Base-by-base conservation (phyloP, 805 yeast species). In the Spathaspora hagerdaliae region DNA sequence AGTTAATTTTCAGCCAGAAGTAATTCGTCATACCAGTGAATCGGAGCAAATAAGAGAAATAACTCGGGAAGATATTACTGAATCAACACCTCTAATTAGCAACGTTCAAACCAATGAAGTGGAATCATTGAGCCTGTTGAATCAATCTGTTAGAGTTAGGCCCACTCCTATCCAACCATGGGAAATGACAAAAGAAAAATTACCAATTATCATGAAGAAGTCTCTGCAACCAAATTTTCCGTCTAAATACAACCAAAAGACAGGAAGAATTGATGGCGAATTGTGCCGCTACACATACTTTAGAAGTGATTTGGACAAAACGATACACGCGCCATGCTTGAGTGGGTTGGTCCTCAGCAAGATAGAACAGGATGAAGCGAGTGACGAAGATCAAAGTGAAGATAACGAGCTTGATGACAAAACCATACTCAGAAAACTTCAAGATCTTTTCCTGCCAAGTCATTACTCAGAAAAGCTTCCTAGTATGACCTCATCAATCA, bases 251-350 rank as follows among this genome's bases (percentile, higher is more conserved):
- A 33, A 39, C 31, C 50, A 42, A 15, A 32, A 39, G n/a, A 32
- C 42, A 13, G 54, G 45, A 11, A 52, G 43, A 49, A 40, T 37
- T 2, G 52, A 49, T 35, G 57, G 55, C 11, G 41, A 36, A 9
- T 43, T 57, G 13, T 82, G 81, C 60, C 73, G 98, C 51, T 92
- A 87, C 69, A 89, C 98, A 0, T 92, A 92, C 59, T 92, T 94
- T 65, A 75, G 98, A 52, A 96, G 90, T 51, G 95, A 89, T 57
- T 64, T 92, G 52, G 86, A 84, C 12, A 81, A 89, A n/a, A 91
- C 98, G 0, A 80, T 91, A 24, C 97, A 91, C 63, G 81, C 97
- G 0, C 89, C 96, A 2, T 83, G 87, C 5, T 83, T 91, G 26
- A 84, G 95, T 3, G 97, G 97, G 0, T 69, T 91, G 19, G 39